These are phyloP conservation scores for Pseudopithomyces chartarum DNA, from an alignment of 2,329 filamentous ascomycete genomes.

Conservation along the genomic window DNA sequence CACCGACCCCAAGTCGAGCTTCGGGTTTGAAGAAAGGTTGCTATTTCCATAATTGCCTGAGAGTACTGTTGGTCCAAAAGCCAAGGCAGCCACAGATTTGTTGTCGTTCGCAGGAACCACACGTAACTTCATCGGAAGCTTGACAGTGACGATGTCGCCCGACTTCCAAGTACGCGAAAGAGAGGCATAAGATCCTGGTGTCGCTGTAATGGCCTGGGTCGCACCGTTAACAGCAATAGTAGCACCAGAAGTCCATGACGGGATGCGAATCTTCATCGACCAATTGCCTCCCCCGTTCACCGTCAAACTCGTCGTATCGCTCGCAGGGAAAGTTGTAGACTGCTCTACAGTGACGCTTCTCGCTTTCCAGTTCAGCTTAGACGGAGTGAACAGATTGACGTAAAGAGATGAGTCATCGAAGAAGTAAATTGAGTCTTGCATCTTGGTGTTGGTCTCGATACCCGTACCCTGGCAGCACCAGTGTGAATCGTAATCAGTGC, in stretches of 20 bases:
- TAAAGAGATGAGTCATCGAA: constrained; percentile 50
- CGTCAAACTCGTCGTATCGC: constrained; percentile 48
- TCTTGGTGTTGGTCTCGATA: constrained; percentile 59
- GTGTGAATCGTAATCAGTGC: constrained; percentile 58
- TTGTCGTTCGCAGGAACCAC: constrained; percentile 56
- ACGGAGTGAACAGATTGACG: constrained; percentile 58
- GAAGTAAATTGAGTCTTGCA: constrained; percentile 60
- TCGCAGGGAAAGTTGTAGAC: constrained; percentile 50
- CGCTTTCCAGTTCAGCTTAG: constrained; percentile 52
- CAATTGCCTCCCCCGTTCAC: constrained; percentile 42
- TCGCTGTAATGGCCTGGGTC: constrained; percentile 21
- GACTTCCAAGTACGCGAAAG: constrained; percentile 50
- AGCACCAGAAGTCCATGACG: constrained; percentile 51
- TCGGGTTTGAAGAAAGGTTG: constrained; percentile 16
- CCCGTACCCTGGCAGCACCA: constrained; percentile 62
- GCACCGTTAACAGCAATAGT: constrained; percentile 52
- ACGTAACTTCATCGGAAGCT: constrained; percentile 53
- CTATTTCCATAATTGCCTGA: constrained; percentile 52
- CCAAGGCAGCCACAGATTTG: constrained; percentile 49
- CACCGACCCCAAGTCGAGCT: constrained; percentile 21
- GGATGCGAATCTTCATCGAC: constrained; percentile 53
- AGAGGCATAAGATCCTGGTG: constrained; percentile 49
- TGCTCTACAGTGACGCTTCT: constrained; percentile 50
- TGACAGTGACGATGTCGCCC: constrained; percentile 51
- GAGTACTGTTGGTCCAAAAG: constrained; percentile 55